Percentiles rank a stretch among this genome's conserved stretches.
Evolutionary conservation across 805 yeast genomes (phyloP).

Genomic region (Ogataea ramenticola): DNA sequence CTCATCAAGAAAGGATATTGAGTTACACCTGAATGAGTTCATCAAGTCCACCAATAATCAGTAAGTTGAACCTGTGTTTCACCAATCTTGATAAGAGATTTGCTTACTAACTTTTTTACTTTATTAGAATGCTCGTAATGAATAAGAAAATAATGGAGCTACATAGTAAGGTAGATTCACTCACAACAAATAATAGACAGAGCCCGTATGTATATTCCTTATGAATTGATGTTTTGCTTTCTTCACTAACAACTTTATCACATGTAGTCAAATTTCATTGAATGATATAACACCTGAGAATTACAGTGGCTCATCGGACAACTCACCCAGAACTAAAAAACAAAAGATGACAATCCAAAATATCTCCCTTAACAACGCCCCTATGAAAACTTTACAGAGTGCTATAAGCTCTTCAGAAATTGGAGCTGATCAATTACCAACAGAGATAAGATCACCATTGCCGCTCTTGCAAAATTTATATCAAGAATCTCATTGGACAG

Average conservation of each 20-base stretch:
- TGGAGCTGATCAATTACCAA: neutral
- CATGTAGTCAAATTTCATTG: neutral
- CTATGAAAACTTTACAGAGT: conserved; percentile 11
- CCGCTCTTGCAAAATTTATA: conserved; percentile 3
- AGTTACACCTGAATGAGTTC: neutral
- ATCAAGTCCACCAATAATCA: neutral
- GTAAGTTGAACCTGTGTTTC: neutral
- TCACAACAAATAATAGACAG: neutral
- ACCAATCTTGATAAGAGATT: neutral
- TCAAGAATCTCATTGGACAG: conserved; percentile 6
- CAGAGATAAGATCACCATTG: conserved; percentile 5
- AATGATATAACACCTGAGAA: neutral
- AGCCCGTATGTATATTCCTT: neutral
- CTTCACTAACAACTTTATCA: neutral
- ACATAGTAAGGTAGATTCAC: neutral
- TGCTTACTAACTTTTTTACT: neutral
- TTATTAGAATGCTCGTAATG: neutral
- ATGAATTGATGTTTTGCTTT: neutral
- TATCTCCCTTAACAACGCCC: conserved; percentile 8
- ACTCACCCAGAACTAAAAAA: conserved; percentile 1
- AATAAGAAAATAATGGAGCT: neutral
- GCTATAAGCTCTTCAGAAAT: conserved; percentile 5
- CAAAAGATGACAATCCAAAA: conserved; percentile 7
- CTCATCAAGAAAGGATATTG: neutral
- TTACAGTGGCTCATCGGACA: neutral